phyloP scores from a whole-genome alignment of 2,329 filamentous ascomycete genomes.

The Gaeumannomyces sp. region DNA sequence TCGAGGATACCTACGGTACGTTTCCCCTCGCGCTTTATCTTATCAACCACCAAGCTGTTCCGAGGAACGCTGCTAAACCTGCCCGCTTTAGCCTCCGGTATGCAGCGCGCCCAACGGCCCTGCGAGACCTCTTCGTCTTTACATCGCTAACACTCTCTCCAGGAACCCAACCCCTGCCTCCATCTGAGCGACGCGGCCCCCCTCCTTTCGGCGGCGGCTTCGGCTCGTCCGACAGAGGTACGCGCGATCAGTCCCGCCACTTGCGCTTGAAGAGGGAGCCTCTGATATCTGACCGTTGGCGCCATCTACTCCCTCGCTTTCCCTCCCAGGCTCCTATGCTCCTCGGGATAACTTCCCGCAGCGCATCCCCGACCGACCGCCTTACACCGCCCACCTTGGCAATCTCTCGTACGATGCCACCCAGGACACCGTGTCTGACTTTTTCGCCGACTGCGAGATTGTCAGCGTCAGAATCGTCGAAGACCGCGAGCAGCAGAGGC shows the following conservation, averaged over 20 bases:
- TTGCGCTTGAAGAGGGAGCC: neutral
- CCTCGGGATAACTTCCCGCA: slow-evolving; percentile 67
- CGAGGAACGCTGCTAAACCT: neutral
- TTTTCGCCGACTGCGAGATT: slow-evolving; percentile 79
- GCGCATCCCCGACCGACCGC: slow-evolving; percentile 77
- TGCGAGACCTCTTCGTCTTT: slow-evolving; percentile 15
- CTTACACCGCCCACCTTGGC: slow-evolving; percentile 91
- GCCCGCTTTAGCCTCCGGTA: neutral
- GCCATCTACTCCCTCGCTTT: neutral
- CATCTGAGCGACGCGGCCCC: slow-evolving; percentile 36
- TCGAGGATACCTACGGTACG: slow-evolving; percentile 83
- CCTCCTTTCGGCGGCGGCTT: slow-evolving; percentile 20
- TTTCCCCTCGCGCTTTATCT: slow-evolving; percentile 17
- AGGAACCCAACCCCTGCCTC: slow-evolving; percentile 53
- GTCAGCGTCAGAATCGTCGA: slow-evolving; percentile 93
- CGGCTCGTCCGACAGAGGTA: slow-evolving; percentile 15
- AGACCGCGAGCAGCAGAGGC: slow-evolving; percentile 87
- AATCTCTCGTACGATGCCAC: slow-evolving; percentile 96
- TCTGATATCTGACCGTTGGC: neutral
- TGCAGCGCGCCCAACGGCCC: neutral
- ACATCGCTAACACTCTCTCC: slow-evolving; percentile 15
- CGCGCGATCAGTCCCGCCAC: neutral
- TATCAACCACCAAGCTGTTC: neutral
- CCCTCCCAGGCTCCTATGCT: slow-evolving; percentile 33
- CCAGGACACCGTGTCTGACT: slow-evolving; percentile 72